phyloP scores from a whole-genome alignment of 805 yeast genomes.

The Torulaspora delbrueckii region DNA sequence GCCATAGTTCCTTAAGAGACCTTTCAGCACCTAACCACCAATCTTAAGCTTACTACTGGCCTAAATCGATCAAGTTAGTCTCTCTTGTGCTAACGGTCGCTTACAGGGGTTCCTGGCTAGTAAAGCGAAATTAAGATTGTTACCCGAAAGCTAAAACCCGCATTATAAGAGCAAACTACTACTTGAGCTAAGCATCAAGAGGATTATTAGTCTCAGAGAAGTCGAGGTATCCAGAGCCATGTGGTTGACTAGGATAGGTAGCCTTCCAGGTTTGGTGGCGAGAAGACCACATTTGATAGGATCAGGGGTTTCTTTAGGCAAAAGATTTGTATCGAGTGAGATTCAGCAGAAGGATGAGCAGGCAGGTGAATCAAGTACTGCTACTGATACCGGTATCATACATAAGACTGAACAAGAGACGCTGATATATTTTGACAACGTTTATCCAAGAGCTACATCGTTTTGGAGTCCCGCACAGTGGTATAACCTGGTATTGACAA shows the following conservation, averaged over 20 bases:
- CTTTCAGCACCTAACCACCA: no score
- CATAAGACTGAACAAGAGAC: constrained; percentile 47
- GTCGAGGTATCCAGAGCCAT: background rate
- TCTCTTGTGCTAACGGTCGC: background rate
- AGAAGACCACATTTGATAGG: background rate
- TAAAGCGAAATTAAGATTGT: background rate
- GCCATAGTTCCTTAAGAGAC: constrained; percentile 5
- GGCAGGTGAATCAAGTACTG: constrained; percentile 52
- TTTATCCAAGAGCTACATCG: constrained; percentile 44
- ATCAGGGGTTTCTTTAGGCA: constrained; percentile 1
- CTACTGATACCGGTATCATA: constrained; percentile 54
- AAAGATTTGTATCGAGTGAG: constrained; percentile 37
- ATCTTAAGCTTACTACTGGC: background rate
- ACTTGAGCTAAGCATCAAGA: background rate
- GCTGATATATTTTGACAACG: constrained; percentile 51
- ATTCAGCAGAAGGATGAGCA: constrained; percentile 43
- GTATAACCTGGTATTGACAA: constrained; percentile 37
- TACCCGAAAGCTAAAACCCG: background rate
- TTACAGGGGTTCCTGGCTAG: background rate
- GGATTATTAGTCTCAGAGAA: no score
- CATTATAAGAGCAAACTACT: background rate
- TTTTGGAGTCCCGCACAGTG: constrained; percentile 46
- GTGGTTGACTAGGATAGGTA: background rate
- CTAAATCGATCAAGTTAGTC: background rate
- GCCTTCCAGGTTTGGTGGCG: background rate